Conservation (phyloP, 2,329 filamentous ascomycete species). For the Amesomyces nigricolor region DNA sequence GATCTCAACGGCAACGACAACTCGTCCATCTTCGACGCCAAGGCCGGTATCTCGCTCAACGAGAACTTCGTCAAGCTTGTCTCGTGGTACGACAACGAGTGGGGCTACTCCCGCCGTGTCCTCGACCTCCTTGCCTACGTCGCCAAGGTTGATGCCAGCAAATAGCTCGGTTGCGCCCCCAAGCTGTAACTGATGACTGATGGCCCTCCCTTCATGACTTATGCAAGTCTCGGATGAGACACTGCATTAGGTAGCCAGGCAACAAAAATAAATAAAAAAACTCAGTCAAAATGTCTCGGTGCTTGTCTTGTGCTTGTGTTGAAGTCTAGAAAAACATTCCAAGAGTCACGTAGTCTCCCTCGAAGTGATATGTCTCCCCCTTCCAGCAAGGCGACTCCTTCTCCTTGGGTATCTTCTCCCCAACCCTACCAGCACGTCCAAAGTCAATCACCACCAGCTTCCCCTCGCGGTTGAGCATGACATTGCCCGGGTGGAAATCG, state of each 20-base stretch:
- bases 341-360: too few relatives aligned
- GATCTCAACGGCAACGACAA: conserved; percentile 88
- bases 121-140: conserved; percentile 76
- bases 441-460: too few relatives aligned
- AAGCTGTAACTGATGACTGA: conserved; percentile 15
- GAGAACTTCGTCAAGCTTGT: conserved; percentile 98
- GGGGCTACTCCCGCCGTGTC: conserved; percentile 97
- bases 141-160: conserved; percentile 65
- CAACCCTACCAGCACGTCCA: too few relatives aligned
- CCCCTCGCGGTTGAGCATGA: too few relatives aligned
- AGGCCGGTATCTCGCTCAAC: conserved; percentile 98
- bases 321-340: too few relatives aligned
- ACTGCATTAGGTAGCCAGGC: conserved; percentile 5
- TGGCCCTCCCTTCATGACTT: conserved; percentile 6
- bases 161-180: conserved; percentile 28
- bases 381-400: too few relatives aligned
- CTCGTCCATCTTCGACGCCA: conserved; percentile 99
- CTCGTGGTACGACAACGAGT: conserved; percentile 99
- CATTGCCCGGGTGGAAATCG: too few relatives aligned
- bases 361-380: too few relatives aligned
- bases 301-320: too few relatives aligned
- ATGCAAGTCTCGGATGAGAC: not conserved
- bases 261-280: conserved; percentile 10
- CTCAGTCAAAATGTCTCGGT: not conserved
- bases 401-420: too few relatives aligned